Evolutionary conservation across 2,329 filamentous ascomycete species (phyloP).

Genomic region (Talaromyces verruculosus): DNA sequence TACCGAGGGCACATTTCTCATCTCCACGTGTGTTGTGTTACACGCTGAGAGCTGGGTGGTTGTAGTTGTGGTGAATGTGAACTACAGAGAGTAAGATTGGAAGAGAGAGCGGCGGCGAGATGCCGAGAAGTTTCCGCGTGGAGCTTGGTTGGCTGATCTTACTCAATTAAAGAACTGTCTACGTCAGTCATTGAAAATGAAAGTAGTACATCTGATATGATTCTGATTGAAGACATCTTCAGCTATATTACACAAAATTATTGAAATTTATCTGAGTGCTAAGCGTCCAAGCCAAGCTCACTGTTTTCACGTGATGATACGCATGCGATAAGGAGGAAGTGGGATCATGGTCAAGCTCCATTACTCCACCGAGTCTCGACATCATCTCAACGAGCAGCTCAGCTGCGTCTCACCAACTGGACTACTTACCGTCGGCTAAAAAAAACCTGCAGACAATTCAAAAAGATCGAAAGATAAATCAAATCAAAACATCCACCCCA

Average conservation of each 20-base stretch:
- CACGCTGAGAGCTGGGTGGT: conserved; percentile 5
- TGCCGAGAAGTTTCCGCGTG: conserved; percentile 10
- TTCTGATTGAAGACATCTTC: not conserved
- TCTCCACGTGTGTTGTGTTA: conserved; percentile 28
- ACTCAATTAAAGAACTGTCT: not conserved
- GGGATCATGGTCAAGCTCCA: not conserved
- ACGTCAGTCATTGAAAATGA: not conserved
- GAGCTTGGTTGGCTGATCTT: conserved; percentile 6
- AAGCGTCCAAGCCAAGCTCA: not conserved
- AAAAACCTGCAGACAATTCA: not conserved
- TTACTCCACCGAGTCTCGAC: not conserved
- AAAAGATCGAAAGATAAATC: not conserved
- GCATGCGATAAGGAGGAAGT: conserved; percentile 13
- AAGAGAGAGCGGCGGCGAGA: conserved; percentile 8
- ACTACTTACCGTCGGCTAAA: not conserved
- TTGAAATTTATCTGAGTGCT: not conserved
- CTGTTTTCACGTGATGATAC: conserved; percentile 16
- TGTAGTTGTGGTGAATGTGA: conserved; percentile 2
- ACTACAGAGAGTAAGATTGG: not conserved
- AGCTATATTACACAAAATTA: not conserved
- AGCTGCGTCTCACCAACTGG: not conserved
- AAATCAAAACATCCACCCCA: not conserved
- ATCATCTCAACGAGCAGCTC: not conserved
- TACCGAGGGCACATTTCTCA: conserved; percentile 45
- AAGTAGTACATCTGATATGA: not conserved